These are phyloP conservation scores for Pseudozyma hubeiensis DNA, from an alignment of 1,284 basidiomycete species.

Conservation along the genomic window DNA sequence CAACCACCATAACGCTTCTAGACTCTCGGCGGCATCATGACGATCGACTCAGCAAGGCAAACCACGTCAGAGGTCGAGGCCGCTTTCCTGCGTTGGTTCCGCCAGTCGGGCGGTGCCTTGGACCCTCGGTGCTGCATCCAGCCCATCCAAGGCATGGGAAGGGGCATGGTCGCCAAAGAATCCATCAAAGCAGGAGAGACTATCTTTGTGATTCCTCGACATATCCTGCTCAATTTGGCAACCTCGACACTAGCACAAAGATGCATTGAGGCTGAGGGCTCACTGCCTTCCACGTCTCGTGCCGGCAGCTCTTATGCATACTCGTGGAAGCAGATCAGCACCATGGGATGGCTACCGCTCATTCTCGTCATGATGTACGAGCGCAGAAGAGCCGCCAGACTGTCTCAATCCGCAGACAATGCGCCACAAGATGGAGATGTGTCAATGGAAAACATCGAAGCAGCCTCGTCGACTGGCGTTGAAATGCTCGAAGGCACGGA, in stretches of 20 bases:
- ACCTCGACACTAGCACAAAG: slow-evolving; percentile 75
- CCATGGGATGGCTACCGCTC: slow-evolving; percentile 82
- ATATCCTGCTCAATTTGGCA: slow-evolving; percentile 80
- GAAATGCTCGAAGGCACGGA: slow-evolving; percentile 30
- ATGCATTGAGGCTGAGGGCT: slow-evolving; percentile 36
- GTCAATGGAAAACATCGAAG: slow-evolving; percentile 40
- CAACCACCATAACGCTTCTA: too few relatives aligned
- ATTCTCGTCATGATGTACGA: slow-evolving; percentile 98
- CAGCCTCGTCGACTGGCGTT: background rate
- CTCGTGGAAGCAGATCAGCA: slow-evolving; percentile 44
- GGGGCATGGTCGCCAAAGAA: slow-evolving; percentile 78
- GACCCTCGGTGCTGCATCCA: slow-evolving; percentile 71
- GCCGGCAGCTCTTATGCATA: slow-evolving; percentile 1
- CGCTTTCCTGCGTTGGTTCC: slow-evolving; percentile 70
- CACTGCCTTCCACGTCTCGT: background rate
- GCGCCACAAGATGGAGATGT: slow-evolving; percentile 32
- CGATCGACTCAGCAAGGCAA: slow-evolving; percentile 21
- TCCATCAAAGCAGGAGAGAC: slow-evolving; percentile 80
- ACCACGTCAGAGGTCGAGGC: slow-evolving; percentile 43
- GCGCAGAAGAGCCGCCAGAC: slow-evolving; percentile 67
- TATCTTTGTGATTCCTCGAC: slow-evolving; percentile 85
- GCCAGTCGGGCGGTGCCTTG: slow-evolving; percentile 65
- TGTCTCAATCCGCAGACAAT: background rate
- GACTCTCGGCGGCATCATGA: background rate
- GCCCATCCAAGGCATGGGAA: slow-evolving; percentile 75